Percentiles rank a stretch among this genome's conserved stretches.
Conservation (phyloP, 345 rosid species). For the Noccaea bulbosa region DNA sequence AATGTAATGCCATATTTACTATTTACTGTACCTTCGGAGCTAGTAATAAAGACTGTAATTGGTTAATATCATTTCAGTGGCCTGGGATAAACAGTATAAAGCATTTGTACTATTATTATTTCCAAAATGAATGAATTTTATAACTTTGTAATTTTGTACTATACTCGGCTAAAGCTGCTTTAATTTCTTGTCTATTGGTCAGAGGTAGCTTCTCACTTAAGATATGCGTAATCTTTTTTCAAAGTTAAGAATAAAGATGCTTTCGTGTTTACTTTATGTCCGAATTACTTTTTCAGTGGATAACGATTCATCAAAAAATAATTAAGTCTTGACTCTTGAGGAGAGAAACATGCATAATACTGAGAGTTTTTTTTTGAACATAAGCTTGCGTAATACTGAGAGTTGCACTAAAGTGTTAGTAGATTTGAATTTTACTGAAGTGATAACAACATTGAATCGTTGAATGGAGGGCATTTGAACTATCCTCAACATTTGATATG, state of each 20-base stretch:
- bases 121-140: background rate
- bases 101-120: background rate
- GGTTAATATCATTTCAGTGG: background rate
- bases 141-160: background rate
- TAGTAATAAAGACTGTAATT: background rate
- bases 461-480: background rate
- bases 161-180: background rate
- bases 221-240: background rate
- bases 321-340: too few species aligned
- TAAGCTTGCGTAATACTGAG: background rate
- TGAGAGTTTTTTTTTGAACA: too few species aligned
- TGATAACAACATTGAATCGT: background rate
- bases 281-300: conserved; percentile 9
- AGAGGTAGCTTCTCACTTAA: conserved; percentile 11
- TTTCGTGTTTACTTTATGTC: background rate
- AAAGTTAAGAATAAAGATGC: conserved; percentile 4
- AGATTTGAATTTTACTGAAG: background rate
- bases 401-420: background rate
- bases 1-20: background rate
- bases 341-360: background rate
- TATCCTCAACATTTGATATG: background rate
- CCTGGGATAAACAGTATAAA: background rate
- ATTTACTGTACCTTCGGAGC: too few species aligned
- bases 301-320: background rate
- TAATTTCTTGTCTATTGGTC: background rate